These are phyloP conservation scores for Colletotrichum spaethianum DNA, from an alignment of 2,329 filamentous ascomycete genomes.

Conservation along the genomic window DNA sequence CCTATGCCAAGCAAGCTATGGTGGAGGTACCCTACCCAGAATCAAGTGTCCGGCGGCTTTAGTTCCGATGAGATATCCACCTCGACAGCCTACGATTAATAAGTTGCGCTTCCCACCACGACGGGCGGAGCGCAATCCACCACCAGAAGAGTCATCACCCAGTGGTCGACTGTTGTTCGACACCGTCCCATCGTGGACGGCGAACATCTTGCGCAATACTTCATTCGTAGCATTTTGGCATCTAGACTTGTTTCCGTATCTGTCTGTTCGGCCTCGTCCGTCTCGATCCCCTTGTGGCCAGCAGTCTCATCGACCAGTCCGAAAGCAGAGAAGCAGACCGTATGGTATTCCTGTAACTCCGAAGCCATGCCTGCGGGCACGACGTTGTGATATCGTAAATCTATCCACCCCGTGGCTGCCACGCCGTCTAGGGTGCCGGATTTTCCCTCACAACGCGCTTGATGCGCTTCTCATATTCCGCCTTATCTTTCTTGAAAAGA, in stretches of 20 bases:
- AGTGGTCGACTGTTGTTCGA: background rate
- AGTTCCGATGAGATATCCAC: constrained; percentile 29
- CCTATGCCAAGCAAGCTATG: constrained; percentile 33
- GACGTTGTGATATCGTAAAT: constrained; percentile 29
- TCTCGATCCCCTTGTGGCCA: constrained; percentile 13
- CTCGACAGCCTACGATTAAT: constrained; percentile 16
- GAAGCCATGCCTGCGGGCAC: constrained; percentile 23
- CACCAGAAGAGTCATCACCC: constrained; percentile 13
- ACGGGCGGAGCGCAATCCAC: constrained; percentile 1
- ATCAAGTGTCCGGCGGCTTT: constrained; percentile 6
- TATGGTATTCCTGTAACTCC: constrained; percentile 40
- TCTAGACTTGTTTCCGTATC: background rate
- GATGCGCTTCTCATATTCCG: constrained; percentile 91
- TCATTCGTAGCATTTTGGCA: background rate
- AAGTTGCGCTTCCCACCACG: constrained; percentile 18
- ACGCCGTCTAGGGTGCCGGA: constrained; percentile 74
- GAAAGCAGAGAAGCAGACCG: constrained; percentile 41
- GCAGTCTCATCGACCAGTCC: constrained; percentile 25
- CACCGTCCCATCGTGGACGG: background rate
- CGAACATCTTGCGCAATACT: background rate
- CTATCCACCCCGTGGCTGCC: constrained; percentile 5
- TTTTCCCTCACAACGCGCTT: constrained; percentile 91
- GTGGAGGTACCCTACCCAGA: constrained; percentile 30
- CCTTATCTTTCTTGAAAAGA: constrained; percentile 90
- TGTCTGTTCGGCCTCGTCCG: constrained; percentile 1